phyloP scores from a whole-genome alignment of 202 grass and related monocot genomes.

The Cymbopogon flexuosus region DNA sequence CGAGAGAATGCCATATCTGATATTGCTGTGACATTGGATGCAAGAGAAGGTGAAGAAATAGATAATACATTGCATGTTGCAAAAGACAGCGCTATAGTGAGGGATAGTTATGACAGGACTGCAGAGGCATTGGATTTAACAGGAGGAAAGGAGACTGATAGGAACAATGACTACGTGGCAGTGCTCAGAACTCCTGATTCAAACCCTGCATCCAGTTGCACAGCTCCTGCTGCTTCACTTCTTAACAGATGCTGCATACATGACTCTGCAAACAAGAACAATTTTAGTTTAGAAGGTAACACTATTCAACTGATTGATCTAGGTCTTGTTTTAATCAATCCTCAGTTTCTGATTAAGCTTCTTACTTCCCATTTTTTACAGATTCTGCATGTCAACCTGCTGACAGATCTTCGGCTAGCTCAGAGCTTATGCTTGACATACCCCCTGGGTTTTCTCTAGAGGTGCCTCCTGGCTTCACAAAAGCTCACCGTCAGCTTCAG shows the following conservation, averaged over 20 bases:
- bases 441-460: constrained; percentile 24
- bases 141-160: constrained; percentile 2
- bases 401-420: constrained; percentile 4
- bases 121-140: constrained; percentile 9
- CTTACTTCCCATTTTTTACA: not conserved
- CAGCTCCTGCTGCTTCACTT: constrained; percentile 26
- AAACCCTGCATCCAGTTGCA: not conserved
- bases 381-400: constrained; percentile 28
- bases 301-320: constrained; percentile 15
- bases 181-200: constrained; percentile 13
- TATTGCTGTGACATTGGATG: not conserved
- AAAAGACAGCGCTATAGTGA: not conserved
- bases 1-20: constrained; percentile 18
- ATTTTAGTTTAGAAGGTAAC: not conserved
- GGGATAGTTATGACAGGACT: constrained; percentile 25
- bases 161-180: not conserved
- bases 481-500: constrained; percentile 7
- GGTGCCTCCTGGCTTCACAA: constrained; percentile 39
- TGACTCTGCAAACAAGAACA: constrained; percentile 10
- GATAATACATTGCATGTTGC: constrained; percentile 11
- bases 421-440: constrained; percentile 14
- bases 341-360: constrained; percentile 6
- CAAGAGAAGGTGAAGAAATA: not conserved
- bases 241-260: not conserved
- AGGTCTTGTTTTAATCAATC: constrained; percentile 4